phyloP scores from a whole-genome alignment of 2,329 filamentous ascomycete species.

The Aspergillus novoparasiticus region DNA sequence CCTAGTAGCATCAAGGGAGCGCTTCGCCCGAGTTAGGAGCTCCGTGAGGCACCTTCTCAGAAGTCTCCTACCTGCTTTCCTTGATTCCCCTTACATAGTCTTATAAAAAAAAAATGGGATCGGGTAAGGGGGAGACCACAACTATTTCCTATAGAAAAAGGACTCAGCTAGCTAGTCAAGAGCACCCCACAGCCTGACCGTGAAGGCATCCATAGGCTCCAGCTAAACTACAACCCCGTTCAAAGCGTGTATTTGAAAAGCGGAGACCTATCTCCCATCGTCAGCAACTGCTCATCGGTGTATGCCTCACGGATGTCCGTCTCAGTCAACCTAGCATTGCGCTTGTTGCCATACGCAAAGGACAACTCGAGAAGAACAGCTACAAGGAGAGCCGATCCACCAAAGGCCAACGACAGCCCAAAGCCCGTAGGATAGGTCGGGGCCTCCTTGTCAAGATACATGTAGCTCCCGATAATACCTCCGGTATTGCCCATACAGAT shows the following conservation, averaged over 20 bases:
- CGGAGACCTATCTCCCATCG: conserved; percentile 46
- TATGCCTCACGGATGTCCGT: conserved; percentile 38
- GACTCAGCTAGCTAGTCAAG: too few relatives aligned
- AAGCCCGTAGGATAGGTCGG: conserved; percentile 27
- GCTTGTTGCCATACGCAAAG: conserved; percentile 23
- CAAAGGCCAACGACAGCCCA: conserved; percentile 23
- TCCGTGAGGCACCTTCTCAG: too few relatives aligned
- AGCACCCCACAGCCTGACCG: too few relatives aligned
- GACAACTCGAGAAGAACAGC: conserved; percentile 24
- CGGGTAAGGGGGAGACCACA: too few relatives aligned
- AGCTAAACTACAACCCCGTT: too few relatives aligned
- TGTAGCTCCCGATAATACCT: conserved; percentile 27
- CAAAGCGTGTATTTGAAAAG: conserved; percentile 43
- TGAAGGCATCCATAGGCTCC: too few relatives aligned
- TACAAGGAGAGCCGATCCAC: conserved; percentile 33
- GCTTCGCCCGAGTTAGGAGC: too few relatives aligned
- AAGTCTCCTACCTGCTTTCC: too few relatives aligned
- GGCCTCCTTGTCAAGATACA: conserved; percentile 24
- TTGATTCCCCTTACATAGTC: too few relatives aligned
- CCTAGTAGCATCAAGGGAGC: too few relatives aligned
- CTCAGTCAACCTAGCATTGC: conserved; percentile 27
- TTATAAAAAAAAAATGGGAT: too few relatives aligned
- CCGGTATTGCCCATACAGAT: conserved; percentile 27
- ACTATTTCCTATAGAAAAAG: too few relatives aligned
- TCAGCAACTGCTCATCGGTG: conserved; percentile 42